A percentile compares a stretch with the other conserved stretches of the same genome.
Evolutionary conservation across 2,329 filamentous ascomycete species (phyloP).

Genomic region (Clonostachys rhizophaga): DNA sequence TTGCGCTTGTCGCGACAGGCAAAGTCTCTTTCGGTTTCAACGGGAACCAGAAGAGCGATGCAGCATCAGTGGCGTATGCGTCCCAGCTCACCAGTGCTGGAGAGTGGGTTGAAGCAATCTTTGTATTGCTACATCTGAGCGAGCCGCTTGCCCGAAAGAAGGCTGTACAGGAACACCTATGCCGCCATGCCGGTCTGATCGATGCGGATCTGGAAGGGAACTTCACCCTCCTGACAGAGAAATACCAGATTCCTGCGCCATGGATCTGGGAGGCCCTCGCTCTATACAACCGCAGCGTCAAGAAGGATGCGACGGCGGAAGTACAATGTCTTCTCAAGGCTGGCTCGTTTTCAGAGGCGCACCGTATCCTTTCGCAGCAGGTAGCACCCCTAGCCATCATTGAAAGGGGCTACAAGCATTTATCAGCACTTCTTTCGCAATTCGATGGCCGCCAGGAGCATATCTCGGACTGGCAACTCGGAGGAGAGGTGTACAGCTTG

Average conservation of each 20-base stretch:
- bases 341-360: constrained; percentile 72
- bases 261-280: constrained; percentile 92
- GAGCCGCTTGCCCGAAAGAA: constrained; percentile 56
- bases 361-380: constrained; percentile 72
- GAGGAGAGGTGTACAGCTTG: constrained; percentile 72
- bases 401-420: constrained; percentile 68
- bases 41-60: constrained; percentile 58
- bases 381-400: constrained; percentile 83
- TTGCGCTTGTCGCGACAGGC: constrained; percentile 51
- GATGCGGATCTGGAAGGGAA: constrained; percentile 49
- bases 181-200: constrained; percentile 65
- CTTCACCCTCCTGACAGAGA: constrained; percentile 56
- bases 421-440: constrained; percentile 65
- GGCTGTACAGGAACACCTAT: constrained; percentile 69
- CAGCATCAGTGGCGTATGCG: constrained; percentile 61
- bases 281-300: constrained; percentile 70
- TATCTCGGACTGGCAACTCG: constrained; percentile 71
- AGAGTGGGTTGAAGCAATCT: constrained; percentile 67
- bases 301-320: constrained; percentile 64
- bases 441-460: constrained; percentile 60
- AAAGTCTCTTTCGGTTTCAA: constrained; percentile 48
- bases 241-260: constrained; percentile 64
- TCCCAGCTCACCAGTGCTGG: constrained; percentile 58
- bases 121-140: constrained; percentile 74
- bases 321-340: constrained; percentile 78